phyloP scores from a whole-genome alignment of 1,284 basidiomycete species.

The Tylopilus orsonianus region DNA sequence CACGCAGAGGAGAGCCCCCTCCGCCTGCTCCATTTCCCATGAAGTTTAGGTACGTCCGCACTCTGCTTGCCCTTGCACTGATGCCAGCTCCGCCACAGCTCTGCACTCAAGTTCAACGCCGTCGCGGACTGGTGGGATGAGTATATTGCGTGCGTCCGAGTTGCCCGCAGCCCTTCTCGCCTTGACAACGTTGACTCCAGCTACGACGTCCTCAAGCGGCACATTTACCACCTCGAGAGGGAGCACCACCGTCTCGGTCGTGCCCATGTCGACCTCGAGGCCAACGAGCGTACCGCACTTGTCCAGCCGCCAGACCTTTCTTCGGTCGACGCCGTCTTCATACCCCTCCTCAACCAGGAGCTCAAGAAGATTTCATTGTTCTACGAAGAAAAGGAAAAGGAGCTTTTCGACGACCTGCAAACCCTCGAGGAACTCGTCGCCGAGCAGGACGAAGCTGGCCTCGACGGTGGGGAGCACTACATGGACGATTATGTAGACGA shows the following conservation, averaged over 20 bases:
- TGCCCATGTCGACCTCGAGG: slow-evolving; percentile 60
- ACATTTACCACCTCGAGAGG: slow-evolving; percentile 82
- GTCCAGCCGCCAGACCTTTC: slow-evolving; percentile 39
- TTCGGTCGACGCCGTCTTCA: slow-evolving; percentile 61
- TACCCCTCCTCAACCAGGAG: slow-evolving; percentile 79
- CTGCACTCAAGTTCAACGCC: slow-evolving; percentile 89
- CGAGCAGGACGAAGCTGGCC: slow-evolving; percentile 65
- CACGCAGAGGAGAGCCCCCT: too few relatives aligned
- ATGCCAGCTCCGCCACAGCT: too few relatives aligned
- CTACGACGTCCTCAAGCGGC: slow-evolving; percentile 86
- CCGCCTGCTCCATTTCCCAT: too few relatives aligned
- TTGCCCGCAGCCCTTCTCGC: neutral
- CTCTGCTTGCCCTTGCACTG: too few relatives aligned
- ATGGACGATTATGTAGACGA: slow-evolving; percentile 59
- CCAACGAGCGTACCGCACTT: slow-evolving; percentile 58
- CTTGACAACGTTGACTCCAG: slow-evolving; percentile 46
- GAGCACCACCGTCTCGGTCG: slow-evolving; percentile 49
- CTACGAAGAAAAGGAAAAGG: slow-evolving; percentile 76
- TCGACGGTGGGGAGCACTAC: slow-evolving; percentile 48
- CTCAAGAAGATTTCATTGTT: slow-evolving; percentile 82
- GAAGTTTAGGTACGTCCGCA: too few relatives aligned
- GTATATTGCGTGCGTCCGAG: slow-evolving; percentile 78
- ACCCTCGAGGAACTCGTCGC: slow-evolving; percentile 67
- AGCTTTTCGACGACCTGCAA: slow-evolving; percentile 63
- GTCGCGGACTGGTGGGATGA: slow-evolving; percentile 95